Evolutionary conservation across 257 asterid species (phyloP).

Genomic region (Forsythia suspensa): DNA sequence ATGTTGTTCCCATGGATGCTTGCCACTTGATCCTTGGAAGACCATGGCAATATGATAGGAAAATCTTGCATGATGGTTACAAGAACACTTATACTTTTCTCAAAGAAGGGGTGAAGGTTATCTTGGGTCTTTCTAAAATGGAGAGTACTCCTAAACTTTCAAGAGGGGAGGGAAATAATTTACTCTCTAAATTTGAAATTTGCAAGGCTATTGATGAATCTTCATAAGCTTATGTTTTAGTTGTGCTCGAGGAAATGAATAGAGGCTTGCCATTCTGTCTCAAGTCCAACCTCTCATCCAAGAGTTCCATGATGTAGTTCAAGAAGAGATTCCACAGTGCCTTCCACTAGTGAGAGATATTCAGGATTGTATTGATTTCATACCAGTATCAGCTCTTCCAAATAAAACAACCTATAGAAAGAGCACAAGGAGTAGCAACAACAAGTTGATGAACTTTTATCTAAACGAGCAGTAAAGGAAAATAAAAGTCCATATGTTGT

Average conservation of each 20-base stretch:
- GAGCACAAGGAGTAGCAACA: too few species aligned
- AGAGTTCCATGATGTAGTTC: background rate
- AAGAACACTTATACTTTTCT: background rate
- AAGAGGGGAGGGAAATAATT: background rate
- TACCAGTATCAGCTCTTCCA: background rate
- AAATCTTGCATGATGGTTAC: background rate
- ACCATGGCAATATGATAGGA: background rate
- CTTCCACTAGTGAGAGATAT: constrained; percentile 11
- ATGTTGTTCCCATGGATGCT: background rate
- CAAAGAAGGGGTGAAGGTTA: background rate
- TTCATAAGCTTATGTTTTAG: background rate
- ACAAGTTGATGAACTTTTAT: too few species aligned
- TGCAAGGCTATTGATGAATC: background rate
- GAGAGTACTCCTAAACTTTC: background rate
- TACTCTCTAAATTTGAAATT: background rate
- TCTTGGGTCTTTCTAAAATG: background rate
- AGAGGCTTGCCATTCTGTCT: background rate
- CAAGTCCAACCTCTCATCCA: background rate
- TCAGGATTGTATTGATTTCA: constrained; percentile 13
- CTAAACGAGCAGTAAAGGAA: too few species aligned
- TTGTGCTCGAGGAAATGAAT: constrained; percentile 3
- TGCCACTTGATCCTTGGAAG: background rate
- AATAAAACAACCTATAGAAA: background rate
- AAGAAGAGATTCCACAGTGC: background rate
- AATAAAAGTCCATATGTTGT: too few species aligned